phyloP scores from a whole-genome alignment of 306 rosid species.

The Leucaena leucocephala region DNA sequence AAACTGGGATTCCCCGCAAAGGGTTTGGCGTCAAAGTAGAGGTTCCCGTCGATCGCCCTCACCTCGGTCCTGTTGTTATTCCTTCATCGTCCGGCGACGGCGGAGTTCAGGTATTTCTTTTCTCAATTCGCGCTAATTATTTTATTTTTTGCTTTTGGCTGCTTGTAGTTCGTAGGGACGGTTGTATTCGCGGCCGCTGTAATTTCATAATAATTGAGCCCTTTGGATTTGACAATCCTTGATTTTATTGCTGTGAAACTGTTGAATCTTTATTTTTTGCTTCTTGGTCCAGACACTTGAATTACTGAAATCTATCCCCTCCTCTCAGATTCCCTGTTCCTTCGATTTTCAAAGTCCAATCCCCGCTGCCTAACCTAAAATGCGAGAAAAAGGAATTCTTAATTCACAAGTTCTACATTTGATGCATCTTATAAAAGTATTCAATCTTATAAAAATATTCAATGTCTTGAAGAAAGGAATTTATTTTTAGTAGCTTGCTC shows the following conservation, averaged over 20 bases:
- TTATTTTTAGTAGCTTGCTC: neutral
- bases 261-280: neutral
- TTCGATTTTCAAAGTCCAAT: neutral
- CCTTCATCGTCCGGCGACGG: slow-evolving; percentile 71
- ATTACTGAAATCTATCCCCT: neutral
- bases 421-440: neutral
- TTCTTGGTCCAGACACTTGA: neutral
- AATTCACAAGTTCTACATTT: neutral
- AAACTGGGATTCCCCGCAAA: slow-evolving; percentile 62
- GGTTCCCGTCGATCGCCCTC: slow-evolving; percentile 66
- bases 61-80: slow-evolving; percentile 57
- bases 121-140: neutral
- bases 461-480: neutral
- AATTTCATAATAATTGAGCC: neutral
- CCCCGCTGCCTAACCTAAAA: neutral
- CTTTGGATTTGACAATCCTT: neutral
- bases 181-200: neutral
- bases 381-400: neutral
- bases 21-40: slow-evolving; percentile 81
- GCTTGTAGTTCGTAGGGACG: neutral
- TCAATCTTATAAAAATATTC: neutral
- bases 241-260: neutral
- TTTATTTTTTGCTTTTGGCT: neutral
- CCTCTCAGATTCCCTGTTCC: neutral
- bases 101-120: slow-evolving; percentile 74